Evolutionary conservation across 2,329 filamentous ascomycete genomes (phyloP), one percentile per base, ranked within the genome.

Genomic region (Cladosporium halotolerans): DNA sequence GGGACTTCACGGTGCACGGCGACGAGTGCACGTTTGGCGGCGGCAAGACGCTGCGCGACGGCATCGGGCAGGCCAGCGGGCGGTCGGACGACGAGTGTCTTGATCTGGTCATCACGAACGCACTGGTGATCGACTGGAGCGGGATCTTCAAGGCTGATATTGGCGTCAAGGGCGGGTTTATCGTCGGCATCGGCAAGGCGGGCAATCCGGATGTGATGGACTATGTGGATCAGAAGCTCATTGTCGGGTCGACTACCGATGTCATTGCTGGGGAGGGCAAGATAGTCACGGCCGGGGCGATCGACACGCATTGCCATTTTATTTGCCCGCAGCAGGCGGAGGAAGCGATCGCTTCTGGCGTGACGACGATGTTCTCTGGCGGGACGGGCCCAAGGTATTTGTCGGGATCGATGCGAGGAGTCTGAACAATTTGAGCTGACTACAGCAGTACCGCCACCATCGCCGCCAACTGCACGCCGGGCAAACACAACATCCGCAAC

Each of bases 81-180:
- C 79, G 88, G 40, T 72, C 79, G 0, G 85, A 91, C 62, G 75
- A 76, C 2, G 83, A 90, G 18, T 82, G 82, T 16, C 73, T 95
- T 55, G 91, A 96, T 67, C 79, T 91, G 42, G 88, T 95, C 31
- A 82, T 96, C 56, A 88, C 84, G 2, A 96, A 96, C 63, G 90
- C 89, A 8, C 73, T 96, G 59, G 84, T 96, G 32, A 78, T 96
- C 28, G 91, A 96, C 72, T 93, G 86, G 80, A 85, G 80, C 1
- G 91, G 91, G 48, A 95, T 96, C 64, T 92, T 88, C 76, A 96
- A 96, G 74, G 90, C 89, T 6, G 91, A 96, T 69, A 93, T 96
- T 66, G 91, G 91, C 32, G 83, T 96, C 67, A 95, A 92, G 69
- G 72, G 89, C 60, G 89, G 91, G 2, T 68, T 85, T 41, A 96